Evolutionary conservation across 139 green algal genomes (phyloP).

Genomic region (Mesostigma viride): DNA sequence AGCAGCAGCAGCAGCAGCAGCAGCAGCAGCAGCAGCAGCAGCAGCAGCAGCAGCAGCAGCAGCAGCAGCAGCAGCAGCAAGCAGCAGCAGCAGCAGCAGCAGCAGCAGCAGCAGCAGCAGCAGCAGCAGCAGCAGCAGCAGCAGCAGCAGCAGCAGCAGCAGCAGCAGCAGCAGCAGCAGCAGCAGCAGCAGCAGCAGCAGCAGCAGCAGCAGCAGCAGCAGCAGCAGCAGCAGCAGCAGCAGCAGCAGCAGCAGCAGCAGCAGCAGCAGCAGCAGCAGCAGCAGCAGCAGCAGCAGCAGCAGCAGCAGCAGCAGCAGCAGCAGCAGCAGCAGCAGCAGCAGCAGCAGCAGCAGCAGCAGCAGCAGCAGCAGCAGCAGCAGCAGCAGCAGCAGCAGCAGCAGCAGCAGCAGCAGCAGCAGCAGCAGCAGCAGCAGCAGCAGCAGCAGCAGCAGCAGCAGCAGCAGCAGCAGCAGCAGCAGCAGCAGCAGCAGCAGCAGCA

Average conservation of each 20-base stretch:
- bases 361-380: neutral
- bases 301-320: neutral
- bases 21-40: neutral
- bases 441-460: neutral
- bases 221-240: neutral
- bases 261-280: neutral
- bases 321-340: neutral
- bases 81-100: too few species aligned
- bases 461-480: neutral
- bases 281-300: neutral
- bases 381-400: neutral
- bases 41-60: neutral
- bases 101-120: neutral
- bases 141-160: neutral
- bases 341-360: neutral
- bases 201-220: neutral
- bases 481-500: neutral
- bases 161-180: neutral
- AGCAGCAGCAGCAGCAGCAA: neutral
- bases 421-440: neutral
- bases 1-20: neutral
- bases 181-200: neutral
- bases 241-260: neutral
- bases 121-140: neutral
- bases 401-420: neutral